phyloP scores from a whole-genome alignment of 768 basidiomycete species.

The Trametes sanguinea region DNA sequence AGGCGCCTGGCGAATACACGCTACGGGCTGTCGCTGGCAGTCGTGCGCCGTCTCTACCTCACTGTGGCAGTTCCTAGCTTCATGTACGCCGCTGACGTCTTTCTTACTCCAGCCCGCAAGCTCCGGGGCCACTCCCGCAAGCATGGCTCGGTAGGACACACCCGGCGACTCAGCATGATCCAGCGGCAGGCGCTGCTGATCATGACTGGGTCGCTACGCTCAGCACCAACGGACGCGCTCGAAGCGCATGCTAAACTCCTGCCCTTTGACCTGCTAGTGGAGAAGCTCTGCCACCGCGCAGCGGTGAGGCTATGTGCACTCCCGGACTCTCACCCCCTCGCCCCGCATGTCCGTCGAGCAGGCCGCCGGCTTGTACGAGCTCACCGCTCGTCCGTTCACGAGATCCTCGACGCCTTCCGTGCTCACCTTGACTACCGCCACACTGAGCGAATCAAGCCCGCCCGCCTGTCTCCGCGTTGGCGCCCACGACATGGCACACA shows the following conservation, averaged over 20 bases:
- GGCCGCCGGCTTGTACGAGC: slow-evolving; percentile 3
- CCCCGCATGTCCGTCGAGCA: slow-evolving; percentile 6
- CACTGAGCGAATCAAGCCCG: slow-evolving; percentile 21
- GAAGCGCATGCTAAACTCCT: slow-evolving; percentile 26
- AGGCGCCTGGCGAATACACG: no score
- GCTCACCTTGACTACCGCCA: slow-evolving; percentile 20
- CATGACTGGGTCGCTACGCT: slow-evolving; percentile 29
- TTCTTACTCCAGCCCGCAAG: no score
- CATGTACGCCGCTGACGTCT: no score
- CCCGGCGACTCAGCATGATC: no score
- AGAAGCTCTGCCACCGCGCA: no score
- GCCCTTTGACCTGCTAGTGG: slow-evolving; percentile 26
- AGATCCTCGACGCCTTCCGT: neutral
- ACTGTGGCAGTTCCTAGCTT: no score
- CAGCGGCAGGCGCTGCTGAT: no score
- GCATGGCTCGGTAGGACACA: no score
- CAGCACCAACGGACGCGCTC: slow-evolving; percentile 27
- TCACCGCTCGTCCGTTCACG: slow-evolving; percentile 27
- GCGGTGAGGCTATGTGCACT: slow-evolving; percentile 25
- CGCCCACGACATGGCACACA: neutral
- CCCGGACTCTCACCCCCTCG: slow-evolving; percentile 24
- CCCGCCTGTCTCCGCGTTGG: slow-evolving; percentile 16
- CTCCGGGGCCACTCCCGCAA: no score
- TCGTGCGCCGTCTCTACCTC: no score
- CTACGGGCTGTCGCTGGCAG: no score